These are phyloP conservation scores for Candida tibetensis DNA, from an alignment of 805 yeast species.

Conservation along the genomic window DNA sequence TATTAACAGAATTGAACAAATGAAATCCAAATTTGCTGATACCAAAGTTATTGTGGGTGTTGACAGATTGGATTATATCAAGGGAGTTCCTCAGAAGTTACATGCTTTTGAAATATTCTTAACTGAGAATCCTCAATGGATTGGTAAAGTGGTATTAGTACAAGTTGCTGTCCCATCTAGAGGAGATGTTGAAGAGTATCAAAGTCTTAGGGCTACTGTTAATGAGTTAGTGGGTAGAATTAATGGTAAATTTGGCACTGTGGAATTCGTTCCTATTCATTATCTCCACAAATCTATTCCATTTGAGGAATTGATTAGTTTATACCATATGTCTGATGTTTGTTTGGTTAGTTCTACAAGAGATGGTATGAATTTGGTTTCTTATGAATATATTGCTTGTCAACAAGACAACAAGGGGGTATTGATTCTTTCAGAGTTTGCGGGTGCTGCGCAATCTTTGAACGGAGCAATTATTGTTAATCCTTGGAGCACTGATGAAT, in stretches of 20 bases:
- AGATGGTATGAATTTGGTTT: slow-evolving; percentile 97
- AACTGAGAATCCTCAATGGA: slow-evolving; percentile 95
- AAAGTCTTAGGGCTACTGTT: slow-evolving; percentile 86
- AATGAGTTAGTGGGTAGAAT: slow-evolving; percentile 96
- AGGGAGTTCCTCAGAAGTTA: slow-evolving; percentile 96
- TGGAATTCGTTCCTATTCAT: slow-evolving; percentile 96
- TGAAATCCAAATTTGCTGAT: slow-evolving; percentile 65
- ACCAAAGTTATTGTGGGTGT: slow-evolving; percentile 92
- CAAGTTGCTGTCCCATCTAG: slow-evolving; percentile 98
- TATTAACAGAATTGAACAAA: slow-evolving; percentile 57
- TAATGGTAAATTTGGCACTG: slow-evolving; percentile 94
- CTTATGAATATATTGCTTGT: slow-evolving; percentile 95
- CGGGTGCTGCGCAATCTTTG: slow-evolving; percentile 98
- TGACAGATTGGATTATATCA: slow-evolving; percentile 92
- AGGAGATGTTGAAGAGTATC: slow-evolving; percentile 98
- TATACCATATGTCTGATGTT: slow-evolving; percentile 82
- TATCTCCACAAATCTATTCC: slow-evolving; percentile 90
- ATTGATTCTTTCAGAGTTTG: slow-evolving; percentile 86
- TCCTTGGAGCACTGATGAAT: slow-evolving; percentile 98
- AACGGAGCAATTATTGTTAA: slow-evolving; percentile 93
- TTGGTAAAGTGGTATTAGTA: slow-evolving; percentile 91
- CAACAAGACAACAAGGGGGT: slow-evolving; percentile 85
- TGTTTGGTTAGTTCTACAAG: slow-evolving; percentile 92
- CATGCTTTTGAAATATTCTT: slow-evolving; percentile 94
- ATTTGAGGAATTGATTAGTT: slow-evolving; percentile 86